Evolutionary conservation across 805 yeast species (phyloP), one percentile per base, ranked within the genome.

Genomic region (Pichia sporocuriosa): DNA sequence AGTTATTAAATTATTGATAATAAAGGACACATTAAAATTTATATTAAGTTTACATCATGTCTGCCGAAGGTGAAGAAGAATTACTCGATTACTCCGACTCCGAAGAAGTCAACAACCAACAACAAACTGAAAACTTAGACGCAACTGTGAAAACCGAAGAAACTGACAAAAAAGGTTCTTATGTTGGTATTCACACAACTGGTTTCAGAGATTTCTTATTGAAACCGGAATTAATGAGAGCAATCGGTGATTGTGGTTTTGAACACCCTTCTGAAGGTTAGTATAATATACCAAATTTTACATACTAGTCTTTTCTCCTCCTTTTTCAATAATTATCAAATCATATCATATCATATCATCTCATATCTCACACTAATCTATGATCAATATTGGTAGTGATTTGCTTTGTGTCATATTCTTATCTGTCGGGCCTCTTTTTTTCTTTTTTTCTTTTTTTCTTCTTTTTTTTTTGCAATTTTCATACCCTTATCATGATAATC

Each of bases 231-330:
- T 76, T 90, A 55, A 75, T 90, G 59, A 84, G 98, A 70, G 98
- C 98, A 51, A 90, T 90, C 62, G 94, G 89, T 54, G 98, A 90
- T 69, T 88, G 97, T 74, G 98, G 98, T 74, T 90, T 90, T 64
- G 98, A 90, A 73, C 98, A 90, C 72, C 98, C 98, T 52, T 87
- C 96, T 52, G 98, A 90, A 82, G 94, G 93, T 84, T 70, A 77
- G 93, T 81, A 53, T 48, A 10, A 28, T 28, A 15, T 17, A n/a
- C 16, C 23, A 3, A 16, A 9, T 21, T 20, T 1, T 12, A 13
- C 6, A 12, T 21, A 32, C 12, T 37, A 15, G n/a, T 30, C 28
- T 30, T 21, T 9, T 19, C 34, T 12, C 17, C 17, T 31, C 26
- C 40, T 23, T 29, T 19, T 35, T 31, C 33, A 31, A 27, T 22